phyloP scores from a whole-genome alignment of 495 filamentous ascomycete species.

The Aspergillus cavernicola region DNA sequence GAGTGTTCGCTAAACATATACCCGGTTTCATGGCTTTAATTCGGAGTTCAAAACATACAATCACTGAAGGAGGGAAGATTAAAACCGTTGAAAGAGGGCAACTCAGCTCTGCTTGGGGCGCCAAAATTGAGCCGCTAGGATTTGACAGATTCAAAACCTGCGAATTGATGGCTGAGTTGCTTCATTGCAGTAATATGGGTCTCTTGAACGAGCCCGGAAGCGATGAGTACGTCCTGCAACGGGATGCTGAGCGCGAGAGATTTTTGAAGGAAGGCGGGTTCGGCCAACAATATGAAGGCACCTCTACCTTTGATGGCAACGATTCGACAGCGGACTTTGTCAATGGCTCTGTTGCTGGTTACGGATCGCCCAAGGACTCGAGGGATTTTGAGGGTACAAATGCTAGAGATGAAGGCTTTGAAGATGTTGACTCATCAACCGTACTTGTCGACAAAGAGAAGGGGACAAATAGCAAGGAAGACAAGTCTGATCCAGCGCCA shows the following conservation, averaged over 20 bases:
- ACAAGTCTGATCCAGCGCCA: slow-evolving; percentile 10
- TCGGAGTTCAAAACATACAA: slow-evolving; percentile 58
- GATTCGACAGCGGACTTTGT: slow-evolving; percentile 47
- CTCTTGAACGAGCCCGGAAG: slow-evolving; percentile 90
- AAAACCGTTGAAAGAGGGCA: slow-evolving; percentile 58
- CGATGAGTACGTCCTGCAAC: slow-evolving; percentile 75
- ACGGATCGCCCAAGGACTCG: slow-evolving; percentile 42
- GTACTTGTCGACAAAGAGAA: slow-evolving; percentile 63
- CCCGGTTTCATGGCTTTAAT: slow-evolving; percentile 94
- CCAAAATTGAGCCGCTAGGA: slow-evolving; percentile 87
- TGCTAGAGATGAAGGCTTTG: slow-evolving; percentile 84
- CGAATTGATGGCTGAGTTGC: slow-evolving; percentile 94
- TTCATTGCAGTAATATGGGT: slow-evolving; percentile 99
- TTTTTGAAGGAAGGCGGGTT: slow-evolving; percentile 66
- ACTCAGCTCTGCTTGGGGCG: slow-evolving; percentile 81
- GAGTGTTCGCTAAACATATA: slow-evolving; percentile 86
- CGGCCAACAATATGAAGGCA: slow-evolving; percentile 34
- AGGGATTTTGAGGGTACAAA: slow-evolving; percentile 66
- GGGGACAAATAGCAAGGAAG: slow-evolving; percentile 21
- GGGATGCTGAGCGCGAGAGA: slow-evolving; percentile 77
- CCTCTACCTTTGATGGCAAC: slow-evolving; percentile 42
- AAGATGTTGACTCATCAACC: slow-evolving; percentile 74
- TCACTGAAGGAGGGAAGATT: slow-evolving; percentile 56
- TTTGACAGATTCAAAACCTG: slow-evolving; percentile 99
- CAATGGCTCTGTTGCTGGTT: slow-evolving; percentile 32